Base-by-base conservation (phyloP, 108 stramenopile genomes). In the Conticribra guillardii region DNA sequence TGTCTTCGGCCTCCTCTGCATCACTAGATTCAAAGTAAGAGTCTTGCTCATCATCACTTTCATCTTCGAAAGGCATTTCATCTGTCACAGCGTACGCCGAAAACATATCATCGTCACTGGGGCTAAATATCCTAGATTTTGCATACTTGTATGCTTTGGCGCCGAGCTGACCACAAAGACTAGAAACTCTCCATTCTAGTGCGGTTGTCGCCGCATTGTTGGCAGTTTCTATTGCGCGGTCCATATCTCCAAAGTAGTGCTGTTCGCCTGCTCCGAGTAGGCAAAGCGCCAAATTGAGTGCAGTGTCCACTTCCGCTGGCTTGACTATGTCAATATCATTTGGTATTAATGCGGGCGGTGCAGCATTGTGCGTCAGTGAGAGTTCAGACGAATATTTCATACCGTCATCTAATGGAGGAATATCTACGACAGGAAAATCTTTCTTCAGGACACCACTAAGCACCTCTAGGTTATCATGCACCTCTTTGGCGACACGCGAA, bases 71-170 rank as follows among this genome's bases (percentile, higher is more conserved):
- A 33, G 37, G 9, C 47, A 66, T 60, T 21, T 58, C 46, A 31
- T 66, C 65, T 23, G 59, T 53, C 14, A 66, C 73, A 8, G 33
- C n/a, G 30, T 67, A 74, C 1, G 32, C 19, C 16, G 58, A 28
- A 27, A 49, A 53, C 0, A 60, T 4, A 14, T 44, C 24, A 54
- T 67, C 65, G 29, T 60, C 73, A 19, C 32, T 33, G 19, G 54
- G 29, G n/a, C 65, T 30, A 32, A 54, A 67, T 51, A 74, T 60
- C 11, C 56, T 52, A 16, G 58, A 50, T 33, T 74, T 74, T 18
- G 65, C 59, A 60, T 74, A 74, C 48, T 67, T 74, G 65, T 74
- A 74, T 24, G 73, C 62, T 34, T 60, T 67, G 15, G 65, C 73
- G 0, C 73, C 73, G 18, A 74, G 16, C 37, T 33, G 24, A 4